Base-by-base conservation (phyloP, 306 rosid species). In the Comarum palustre region DNA sequence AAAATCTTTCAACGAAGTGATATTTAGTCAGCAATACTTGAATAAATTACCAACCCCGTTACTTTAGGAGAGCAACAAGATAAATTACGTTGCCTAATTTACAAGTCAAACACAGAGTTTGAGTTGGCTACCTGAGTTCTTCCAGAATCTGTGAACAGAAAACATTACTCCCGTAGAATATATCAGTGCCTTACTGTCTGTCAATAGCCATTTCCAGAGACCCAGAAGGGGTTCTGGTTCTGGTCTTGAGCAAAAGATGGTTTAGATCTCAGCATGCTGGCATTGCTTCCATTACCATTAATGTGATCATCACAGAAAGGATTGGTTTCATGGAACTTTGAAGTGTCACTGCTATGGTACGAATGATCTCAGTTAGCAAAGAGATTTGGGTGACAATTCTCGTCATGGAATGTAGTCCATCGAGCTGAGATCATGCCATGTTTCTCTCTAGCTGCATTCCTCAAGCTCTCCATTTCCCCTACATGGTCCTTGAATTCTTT, bases 301-400 rank as follows among this genome's bases (percentile, higher is more conserved):
- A 55, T 71, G 4, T 68, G 74, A 34, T 83, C 80, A 14, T 63
- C 85, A 24, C 43, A 71, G 63, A 73, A 72, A 0, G 76, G 76
- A 72, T 72, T 72, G 57, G 76, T 72, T 59, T 72, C 76, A 58
- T 72, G 76, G 68, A 58, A 72, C 57, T 29, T 72, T 10, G 58
- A 27, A 27, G 41, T 32, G 64, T 19, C 47, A 52, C 15, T 36
- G 11, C 66, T 48, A 19, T 11, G 1, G 27, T 61, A 22, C 3
- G 20, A 4, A 25, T 73, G 67, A 25, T 80, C 76, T 2, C 25
- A 72, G 22, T 68, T 52, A 68, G 51, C 80, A 63, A 83, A 94
- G 27, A 88, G 89, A 81, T 95, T 91, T 22, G 97, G 97, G 62
- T 90, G 99, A 12, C 82, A 75, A 70, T 95, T 95, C 76, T 95